Base-by-base conservation (phyloP, 2,329 filamentous ascomycete species). In the Fusarium sacchari region DNA sequence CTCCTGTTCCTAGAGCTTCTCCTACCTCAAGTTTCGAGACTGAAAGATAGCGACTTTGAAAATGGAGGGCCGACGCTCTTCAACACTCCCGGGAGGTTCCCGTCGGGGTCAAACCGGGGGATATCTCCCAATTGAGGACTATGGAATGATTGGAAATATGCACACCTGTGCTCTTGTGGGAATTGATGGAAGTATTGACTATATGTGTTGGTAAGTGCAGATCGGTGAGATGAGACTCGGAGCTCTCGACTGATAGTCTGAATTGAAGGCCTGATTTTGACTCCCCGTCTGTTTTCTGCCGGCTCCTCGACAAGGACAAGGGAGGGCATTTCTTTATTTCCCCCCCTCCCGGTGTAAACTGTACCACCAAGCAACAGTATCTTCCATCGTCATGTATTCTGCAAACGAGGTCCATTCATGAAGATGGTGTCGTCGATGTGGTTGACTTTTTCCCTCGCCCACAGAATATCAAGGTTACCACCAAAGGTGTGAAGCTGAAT, bases 91-190 rank as follows among this genome's bases (percentile, higher is more conserved):
- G 43, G 79, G 79, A 17, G 74, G 74, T 55, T 79, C 79, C 58
- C 79, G 81, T 36, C 76, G 81, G 30, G 72, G 76, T 30, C 82
- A 83, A 79, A 78, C 80, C 57, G 83, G 81, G 18, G 88, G 87
- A 37, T 90, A 89, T 75, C 84, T 89, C 34, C 88, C 88, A 52
- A 93, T 94, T 73, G 92, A 94, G 79, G 89, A 94, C 81, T 94
- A 94, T 85, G 93, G 93, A 62, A 88, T 95, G 81, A 93, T 95
- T 76, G 93, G 93, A 30, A 94, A 94, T 78, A 94, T 95, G 92
- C 88, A 91, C 76, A 95, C 92, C 2, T 93, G 91, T 83, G 92
- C 92, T 20, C 84, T 94, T n/a, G 87, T 93, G 28, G 92, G 91
- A 73, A 92, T 93, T 78, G 90, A 92, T 77, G 92, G 92, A 30